phyloP scores from a whole-genome alignment of 2,329 filamentous ascomycete species.

The Aspergillus chevalieri region DNA sequence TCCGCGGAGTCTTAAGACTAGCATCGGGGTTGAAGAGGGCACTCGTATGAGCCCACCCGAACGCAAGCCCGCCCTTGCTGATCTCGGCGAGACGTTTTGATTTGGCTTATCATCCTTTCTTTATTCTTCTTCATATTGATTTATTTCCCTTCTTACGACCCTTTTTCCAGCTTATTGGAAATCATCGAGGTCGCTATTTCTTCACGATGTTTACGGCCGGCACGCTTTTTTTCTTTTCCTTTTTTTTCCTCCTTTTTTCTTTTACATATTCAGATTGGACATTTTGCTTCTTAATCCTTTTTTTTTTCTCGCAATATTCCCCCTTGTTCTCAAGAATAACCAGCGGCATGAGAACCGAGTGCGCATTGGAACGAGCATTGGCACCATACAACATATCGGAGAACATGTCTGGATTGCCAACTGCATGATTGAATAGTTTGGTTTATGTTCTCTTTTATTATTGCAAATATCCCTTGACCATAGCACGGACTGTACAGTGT shows the following conservation, averaged over 20 bases:
- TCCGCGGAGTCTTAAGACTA: conserved; percentile 36
- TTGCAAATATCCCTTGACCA: conserved; percentile 1
- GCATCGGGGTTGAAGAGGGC: conserved; percentile 28
- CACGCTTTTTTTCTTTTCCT: conserved; percentile 10
- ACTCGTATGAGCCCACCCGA: conserved; percentile 45
- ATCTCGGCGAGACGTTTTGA: conserved; percentile 55
- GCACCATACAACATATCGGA: not conserved
- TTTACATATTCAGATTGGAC: conserved; percentile 6
- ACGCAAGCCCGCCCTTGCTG: conserved; percentile 46
- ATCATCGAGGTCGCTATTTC: conserved; percentile 1
- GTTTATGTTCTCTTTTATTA: conserved; percentile 3
- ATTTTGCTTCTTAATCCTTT: conserved; percentile 6
- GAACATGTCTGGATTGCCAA: too few species aligned
- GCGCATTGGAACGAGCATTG: not conserved
- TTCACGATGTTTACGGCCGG: conserved; percentile 17
- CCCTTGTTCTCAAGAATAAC: not conserved
- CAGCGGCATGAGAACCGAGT: not conserved
- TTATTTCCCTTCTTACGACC: not conserved
- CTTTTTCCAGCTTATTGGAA: too few species aligned
- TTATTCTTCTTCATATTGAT: conserved; percentile 1
- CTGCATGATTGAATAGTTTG: not conserved
- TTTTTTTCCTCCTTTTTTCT: conserved; percentile 1
- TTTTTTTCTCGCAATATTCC: conserved; percentile 5
- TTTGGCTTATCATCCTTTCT: conserved; percentile 1
- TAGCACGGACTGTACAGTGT: conserved; percentile 6